phyloP scores from a whole-genome alignment of 2,329 filamentous ascomycete species.

The Colletotrichum horii region DNA sequence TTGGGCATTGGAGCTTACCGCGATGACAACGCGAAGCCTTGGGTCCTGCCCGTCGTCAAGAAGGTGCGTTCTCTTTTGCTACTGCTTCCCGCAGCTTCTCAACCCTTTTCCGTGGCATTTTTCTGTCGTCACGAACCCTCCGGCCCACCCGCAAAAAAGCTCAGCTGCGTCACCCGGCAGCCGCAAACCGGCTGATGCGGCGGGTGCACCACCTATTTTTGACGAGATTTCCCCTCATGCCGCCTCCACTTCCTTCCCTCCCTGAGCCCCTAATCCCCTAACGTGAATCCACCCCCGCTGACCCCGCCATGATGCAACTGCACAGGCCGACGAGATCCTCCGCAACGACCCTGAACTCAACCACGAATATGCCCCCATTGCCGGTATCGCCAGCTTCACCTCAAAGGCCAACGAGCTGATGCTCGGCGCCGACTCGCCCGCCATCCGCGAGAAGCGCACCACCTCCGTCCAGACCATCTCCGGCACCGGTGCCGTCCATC shows the following conservation, averaged over 20 bases:
- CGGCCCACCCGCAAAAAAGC: neutral
- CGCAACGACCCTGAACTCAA: conserved; percentile 89
- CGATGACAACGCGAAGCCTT: conserved; percentile 94
- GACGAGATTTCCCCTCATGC: neutral
- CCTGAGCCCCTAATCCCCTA: neutral
- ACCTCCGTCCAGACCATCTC: conserved; percentile 93
- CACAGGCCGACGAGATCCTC: conserved; percentile 89
- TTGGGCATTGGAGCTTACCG: conserved; percentile 92
- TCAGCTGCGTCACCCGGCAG: conserved; percentile 10
- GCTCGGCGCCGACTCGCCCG: conserved; percentile 79
- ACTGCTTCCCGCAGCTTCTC: neutral
- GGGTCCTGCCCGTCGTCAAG: conserved; percentile 94
- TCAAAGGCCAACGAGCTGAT: conserved; percentile 90
- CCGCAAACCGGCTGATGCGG: neutral
- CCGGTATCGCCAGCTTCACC: conserved; percentile 85
- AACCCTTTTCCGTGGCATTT: neutral
- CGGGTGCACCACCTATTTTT: neutral
- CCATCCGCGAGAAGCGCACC: conserved; percentile 81
- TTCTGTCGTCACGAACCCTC: neutral
- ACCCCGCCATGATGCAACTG: conserved; percentile 23
- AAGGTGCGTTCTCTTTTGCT: conserved; percentile 66
- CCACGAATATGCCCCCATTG: conserved; percentile 98
- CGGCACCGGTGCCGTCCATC: conserved; percentile 92
- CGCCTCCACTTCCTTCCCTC: neutral
- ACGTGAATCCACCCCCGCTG: conserved; percentile 8